Conservation (phyloP, 148 eudicot species). For the Heliosperma pusillum region DNA sequence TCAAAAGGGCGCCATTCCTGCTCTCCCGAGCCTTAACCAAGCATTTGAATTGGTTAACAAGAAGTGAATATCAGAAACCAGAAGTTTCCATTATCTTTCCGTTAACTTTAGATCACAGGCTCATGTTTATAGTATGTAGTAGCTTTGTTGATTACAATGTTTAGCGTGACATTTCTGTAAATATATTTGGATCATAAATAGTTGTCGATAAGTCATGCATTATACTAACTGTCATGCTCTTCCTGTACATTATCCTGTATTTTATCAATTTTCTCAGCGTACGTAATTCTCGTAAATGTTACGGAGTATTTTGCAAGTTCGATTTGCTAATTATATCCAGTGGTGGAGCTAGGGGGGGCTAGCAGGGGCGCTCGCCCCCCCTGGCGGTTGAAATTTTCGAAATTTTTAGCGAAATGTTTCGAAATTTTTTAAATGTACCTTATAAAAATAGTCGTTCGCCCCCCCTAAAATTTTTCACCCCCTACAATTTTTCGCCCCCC, state of each 20-base stretch:
- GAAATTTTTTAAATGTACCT: too few relatives aligned
- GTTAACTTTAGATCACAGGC: too few relatives aligned
- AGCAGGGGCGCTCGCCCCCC: too few relatives aligned
- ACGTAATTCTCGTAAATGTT: background rate
- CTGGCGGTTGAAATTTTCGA: too few relatives aligned
- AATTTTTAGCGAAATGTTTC: too few relatives aligned
- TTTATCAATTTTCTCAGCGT: background rate
- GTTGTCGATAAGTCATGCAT: background rate
- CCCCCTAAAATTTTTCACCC: too few relatives aligned
- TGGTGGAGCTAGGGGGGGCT: too few relatives aligned
- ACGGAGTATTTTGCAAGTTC: background rate
- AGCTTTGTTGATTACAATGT: background rate
- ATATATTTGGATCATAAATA: background rate
- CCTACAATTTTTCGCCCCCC: too few relatives aligned
- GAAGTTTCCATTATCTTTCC: too few relatives aligned
- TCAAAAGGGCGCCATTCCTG: slow-evolving; percentile 60
- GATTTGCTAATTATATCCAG: background rate
- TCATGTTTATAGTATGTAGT: background rate
- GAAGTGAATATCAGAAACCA: background rate
- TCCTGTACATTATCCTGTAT: background rate
- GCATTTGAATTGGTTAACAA: slow-evolving; percentile 27
- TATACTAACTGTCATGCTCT: background rate
- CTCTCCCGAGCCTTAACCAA: slow-evolving; percentile 40
- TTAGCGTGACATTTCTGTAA: background rate
- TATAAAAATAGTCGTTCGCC: too few relatives aligned